Evolutionary conservation across 352 stramenopile species (phyloP).

Genomic region (Phytophthora sp.): DNA sequence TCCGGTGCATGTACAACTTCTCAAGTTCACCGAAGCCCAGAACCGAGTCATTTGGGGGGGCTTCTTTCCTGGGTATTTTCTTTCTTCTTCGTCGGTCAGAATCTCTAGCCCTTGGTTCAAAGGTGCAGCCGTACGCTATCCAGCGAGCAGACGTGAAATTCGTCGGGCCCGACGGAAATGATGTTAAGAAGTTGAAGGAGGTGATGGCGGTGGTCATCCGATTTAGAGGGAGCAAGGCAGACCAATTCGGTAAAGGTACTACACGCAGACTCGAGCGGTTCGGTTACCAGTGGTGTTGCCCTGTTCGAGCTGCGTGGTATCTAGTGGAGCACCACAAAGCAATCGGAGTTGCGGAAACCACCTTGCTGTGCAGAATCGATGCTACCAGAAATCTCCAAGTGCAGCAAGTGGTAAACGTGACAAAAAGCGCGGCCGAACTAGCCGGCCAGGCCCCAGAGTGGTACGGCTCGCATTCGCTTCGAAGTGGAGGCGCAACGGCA

Average conservation of each 20-base stretch:
- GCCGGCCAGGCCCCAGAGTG: background rate
- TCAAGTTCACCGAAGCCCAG: constrained; percentile 20
- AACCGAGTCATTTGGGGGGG: constrained; percentile 39
- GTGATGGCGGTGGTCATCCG: background rate
- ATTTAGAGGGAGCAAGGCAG: constrained; percentile 10
- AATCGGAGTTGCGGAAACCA: background rate
- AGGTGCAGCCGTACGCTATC: background rate
- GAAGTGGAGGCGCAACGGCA: background rate
- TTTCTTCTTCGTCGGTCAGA: constrained; percentile 28
- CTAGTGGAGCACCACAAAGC: background rate
- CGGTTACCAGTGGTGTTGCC: constrained; percentile 8
- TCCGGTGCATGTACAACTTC: background rate
- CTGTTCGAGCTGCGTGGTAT: constrained; percentile 5
- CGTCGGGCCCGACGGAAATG: background rate
- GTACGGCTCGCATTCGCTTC: constrained; percentile 4
- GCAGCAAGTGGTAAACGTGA: background rate
- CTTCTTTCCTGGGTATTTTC: constrained; percentile 35
- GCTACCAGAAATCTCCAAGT: background rate
- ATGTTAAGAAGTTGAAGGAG: background rate
- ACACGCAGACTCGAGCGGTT: background rate
- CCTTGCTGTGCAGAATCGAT: constrained; percentile 4
- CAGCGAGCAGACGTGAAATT: background rate
- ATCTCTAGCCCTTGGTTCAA: constrained; percentile 21
- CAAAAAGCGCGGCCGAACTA: background rate
- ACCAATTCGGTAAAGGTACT: constrained; percentile 8